Percentiles rank a stretch among this genome's conserved stretches.
Evolutionary conservation across 257 asterid genomes (phyloP).

Genomic region (Primulina eburnea): DNA sequence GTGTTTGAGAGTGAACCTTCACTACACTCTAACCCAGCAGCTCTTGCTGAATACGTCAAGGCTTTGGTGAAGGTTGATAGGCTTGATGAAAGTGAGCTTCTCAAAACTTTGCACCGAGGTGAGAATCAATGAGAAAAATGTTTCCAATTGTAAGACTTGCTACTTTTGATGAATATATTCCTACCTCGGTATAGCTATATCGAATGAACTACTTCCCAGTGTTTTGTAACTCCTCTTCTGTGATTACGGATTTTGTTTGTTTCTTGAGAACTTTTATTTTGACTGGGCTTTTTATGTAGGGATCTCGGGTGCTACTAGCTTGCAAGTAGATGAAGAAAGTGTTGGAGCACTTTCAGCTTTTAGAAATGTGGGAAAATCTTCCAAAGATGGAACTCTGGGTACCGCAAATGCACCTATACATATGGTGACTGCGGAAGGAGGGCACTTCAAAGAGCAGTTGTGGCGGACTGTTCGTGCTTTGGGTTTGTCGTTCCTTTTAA

Average conservation of each 20-base stretch:
- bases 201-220: background rate
- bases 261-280: slow-evolving; percentile 4
- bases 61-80: slow-evolving; percentile 81
- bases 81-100: slow-evolving; percentile 79
- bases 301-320: slow-evolving; percentile 41
- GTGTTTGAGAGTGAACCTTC: slow-evolving; percentile 79
- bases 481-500: slow-evolving; percentile 70
- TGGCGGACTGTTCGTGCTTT: slow-evolving; percentile 89
- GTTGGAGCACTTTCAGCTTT: slow-evolving; percentile 65
- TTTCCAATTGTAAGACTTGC: background rate
- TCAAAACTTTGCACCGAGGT: slow-evolving; percentile 82
- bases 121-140: slow-evolving; percentile 14
- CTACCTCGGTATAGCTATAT: background rate
- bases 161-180: background rate
- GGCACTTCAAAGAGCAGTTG: slow-evolving; percentile 77
- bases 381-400: slow-evolving; percentile 77
- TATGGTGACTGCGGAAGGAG: slow-evolving; percentile 87
- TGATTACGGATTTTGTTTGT: background rate
- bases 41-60: slow-evolving; percentile 83
- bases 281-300: slow-evolving; percentile 36
- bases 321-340: slow-evolving; percentile 54
- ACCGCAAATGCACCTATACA: slow-evolving; percentile 88
- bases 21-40: slow-evolving; percentile 69
- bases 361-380: slow-evolving; percentile 60
- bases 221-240: background rate